Percentiles rank a stretch among this genome's conserved stretches.
Evolutionary conservation across 2,329 filamentous ascomycete genomes (phyloP).

Genomic region (Sclerotinia glacialis): DNA sequence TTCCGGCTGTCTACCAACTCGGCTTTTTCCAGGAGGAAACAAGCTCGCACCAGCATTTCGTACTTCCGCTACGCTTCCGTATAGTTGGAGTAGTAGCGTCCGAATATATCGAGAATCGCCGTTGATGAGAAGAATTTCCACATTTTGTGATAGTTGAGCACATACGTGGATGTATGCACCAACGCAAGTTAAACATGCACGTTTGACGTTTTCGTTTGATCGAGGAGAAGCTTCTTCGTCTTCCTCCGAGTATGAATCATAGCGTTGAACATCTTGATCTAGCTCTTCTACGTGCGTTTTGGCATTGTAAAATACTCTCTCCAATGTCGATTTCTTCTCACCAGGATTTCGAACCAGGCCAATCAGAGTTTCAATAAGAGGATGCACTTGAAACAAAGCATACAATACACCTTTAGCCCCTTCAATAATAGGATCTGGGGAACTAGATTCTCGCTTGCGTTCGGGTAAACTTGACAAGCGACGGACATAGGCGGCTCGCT

Average conservation of each 20-base stretch:
- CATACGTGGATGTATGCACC: slow-evolving; percentile 65
- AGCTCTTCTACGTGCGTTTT: slow-evolving; percentile 64
- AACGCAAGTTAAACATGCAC: slow-evolving; percentile 61
- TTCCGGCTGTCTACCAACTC: slow-evolving; percentile 24
- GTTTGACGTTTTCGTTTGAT: slow-evolving; percentile 62
- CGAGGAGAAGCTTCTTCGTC: slow-evolving; percentile 48
- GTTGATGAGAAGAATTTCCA: slow-evolving; percentile 63
- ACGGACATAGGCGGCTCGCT: slow-evolving; percentile 60
- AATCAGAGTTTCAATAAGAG: slow-evolving; percentile 64
- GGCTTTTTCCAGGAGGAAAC: slow-evolving; percentile 27
- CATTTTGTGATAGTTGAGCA: slow-evolving; percentile 57
- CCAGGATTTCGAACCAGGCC: slow-evolving; percentile 59
- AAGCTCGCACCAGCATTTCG: slow-evolving; percentile 42
- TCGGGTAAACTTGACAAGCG: slow-evolving; percentile 61
- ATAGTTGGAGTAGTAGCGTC: slow-evolving; percentile 60
- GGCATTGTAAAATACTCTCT: slow-evolving; percentile 66
- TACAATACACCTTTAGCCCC: slow-evolving; percentile 65
- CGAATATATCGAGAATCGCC: slow-evolving; percentile 66
- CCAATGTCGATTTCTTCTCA: slow-evolving; percentile 60
- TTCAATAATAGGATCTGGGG: slow-evolving; percentile 60
- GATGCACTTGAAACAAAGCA: slow-evolving; percentile 65
- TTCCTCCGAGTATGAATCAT: slow-evolving; percentile 51
- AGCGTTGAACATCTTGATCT: slow-evolving; percentile 62
- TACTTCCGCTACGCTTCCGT: slow-evolving; percentile 66
- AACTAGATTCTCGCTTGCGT: slow-evolving; percentile 59